Evolutionary conservation across 78 protist species (phyloP).

Genomic region (Trichosphaerium sp.): DNA sequence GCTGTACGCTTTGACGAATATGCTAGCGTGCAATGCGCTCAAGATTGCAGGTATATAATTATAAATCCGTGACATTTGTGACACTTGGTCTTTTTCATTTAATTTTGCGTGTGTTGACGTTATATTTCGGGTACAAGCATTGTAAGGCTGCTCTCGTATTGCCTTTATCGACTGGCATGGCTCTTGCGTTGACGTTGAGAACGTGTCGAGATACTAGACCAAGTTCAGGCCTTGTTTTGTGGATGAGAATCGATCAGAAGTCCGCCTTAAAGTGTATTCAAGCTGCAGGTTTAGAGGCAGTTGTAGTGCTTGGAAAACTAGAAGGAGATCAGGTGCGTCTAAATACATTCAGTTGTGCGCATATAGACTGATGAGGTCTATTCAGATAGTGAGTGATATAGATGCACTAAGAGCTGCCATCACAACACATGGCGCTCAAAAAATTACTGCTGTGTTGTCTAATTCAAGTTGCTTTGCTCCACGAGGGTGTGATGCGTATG

Average conservation of each 20-base stretch:
- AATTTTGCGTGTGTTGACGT: neutral
- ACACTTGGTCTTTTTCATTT: neutral
- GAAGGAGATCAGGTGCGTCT: slow-evolving; percentile 49
- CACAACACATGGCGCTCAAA: slow-evolving; percentile 32
- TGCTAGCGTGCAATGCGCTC: slow-evolving; percentile 59
- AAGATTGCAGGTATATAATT: slow-evolving; percentile 13
- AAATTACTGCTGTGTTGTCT: slow-evolving; percentile 73
- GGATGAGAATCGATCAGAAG: slow-evolving; percentile 98
- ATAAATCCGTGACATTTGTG: too few relatives aligned
- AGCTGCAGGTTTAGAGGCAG: slow-evolving; percentile 69
- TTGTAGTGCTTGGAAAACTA: slow-evolving; percentile 53
- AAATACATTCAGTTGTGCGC: neutral
- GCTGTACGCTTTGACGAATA: slow-evolving; percentile 49
- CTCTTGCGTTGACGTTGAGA: slow-evolving; percentile 62
- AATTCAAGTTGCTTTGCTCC: slow-evolving; percentile 98
- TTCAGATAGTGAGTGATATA: slow-evolving; percentile 47
- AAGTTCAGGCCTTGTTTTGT: slow-evolving; percentile 58
- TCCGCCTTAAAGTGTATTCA: slow-evolving; percentile 89
- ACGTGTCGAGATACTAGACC: slow-evolving; percentile 22
- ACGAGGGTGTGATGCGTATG: slow-evolving; percentile 73
- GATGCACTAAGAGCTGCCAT: slow-evolving; percentile 16
- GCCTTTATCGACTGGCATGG: slow-evolving; percentile 97
- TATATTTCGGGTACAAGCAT: neutral
- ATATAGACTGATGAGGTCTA: neutral
- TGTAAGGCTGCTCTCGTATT: slow-evolving; percentile 49